Evolutionary conservation across 2,329 filamentous ascomycete species (phyloP).

Genomic region (Eutypella sp.): DNA sequence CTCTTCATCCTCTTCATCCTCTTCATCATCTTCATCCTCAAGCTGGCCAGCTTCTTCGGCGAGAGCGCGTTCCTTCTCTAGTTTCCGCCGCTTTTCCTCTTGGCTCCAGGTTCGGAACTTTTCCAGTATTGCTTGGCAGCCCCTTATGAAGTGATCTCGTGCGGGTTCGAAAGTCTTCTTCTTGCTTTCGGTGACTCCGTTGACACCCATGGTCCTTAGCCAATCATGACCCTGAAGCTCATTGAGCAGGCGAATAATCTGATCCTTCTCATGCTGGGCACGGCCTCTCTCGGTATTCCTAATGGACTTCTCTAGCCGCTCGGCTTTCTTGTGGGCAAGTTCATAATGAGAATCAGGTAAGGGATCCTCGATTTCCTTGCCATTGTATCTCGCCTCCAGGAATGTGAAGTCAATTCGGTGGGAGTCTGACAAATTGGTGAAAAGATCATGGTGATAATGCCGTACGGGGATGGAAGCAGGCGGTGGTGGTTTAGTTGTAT

Average conservation of each 20-base stretch:
- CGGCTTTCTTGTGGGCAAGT: slow-evolving; percentile 52
- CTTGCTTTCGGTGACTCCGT: slow-evolving; percentile 75
- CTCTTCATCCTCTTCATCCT: slow-evolving; percentile 12
- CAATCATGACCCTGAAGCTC: slow-evolving; percentile 88
- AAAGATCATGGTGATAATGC: slow-evolving; percentile 52
- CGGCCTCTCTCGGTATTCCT: slow-evolving; percentile 60
- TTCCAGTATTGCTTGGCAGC: slow-evolving; percentile 74
- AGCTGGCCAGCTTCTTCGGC: slow-evolving; percentile 46
- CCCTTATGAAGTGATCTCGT: slow-evolving; percentile 75
- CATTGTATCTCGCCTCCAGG: slow-evolving; percentile 41
- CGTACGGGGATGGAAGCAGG: slow-evolving; percentile 36
- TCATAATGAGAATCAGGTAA: slow-evolving; percentile 52
- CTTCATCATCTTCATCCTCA: slow-evolving; percentile 21
- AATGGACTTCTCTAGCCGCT: slow-evolving; percentile 56
- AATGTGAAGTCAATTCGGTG: slow-evolving; percentile 53
- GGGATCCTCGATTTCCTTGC: slow-evolving; percentile 45
- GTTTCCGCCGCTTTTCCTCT: slow-evolving; percentile 79
- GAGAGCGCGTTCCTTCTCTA: slow-evolving; percentile 64
- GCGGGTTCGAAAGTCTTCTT: slow-evolving; percentile 85
- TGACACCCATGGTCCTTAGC: slow-evolving; percentile 87
- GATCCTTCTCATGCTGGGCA: slow-evolving; percentile 62
- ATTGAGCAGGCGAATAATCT: slow-evolving; percentile 64
- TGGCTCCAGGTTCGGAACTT: slow-evolving; percentile 87
- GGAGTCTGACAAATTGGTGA: slow-evolving; percentile 51
- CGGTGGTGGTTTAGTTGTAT: slow-evolving; percentile 11